These are phyloP conservation scores for Phascolomyces articulosus DNA, from an alignment of 371 early-diverging fungal genomes.

Conservation along the genomic window DNA sequence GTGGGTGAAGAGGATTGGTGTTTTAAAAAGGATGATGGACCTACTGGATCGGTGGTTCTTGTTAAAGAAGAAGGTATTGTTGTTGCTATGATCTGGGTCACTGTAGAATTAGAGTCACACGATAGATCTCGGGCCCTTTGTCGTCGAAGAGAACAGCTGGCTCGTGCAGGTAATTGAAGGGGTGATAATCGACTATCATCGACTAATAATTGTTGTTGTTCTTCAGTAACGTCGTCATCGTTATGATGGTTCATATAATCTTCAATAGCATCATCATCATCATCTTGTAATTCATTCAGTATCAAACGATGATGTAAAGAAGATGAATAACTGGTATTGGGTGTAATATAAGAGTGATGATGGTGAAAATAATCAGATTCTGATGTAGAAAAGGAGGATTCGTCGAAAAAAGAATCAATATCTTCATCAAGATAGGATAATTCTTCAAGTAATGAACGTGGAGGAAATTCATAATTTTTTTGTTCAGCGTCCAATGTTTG, in stretches of 20 bases:
- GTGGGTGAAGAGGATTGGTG: too few species aligned
- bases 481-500: slow-evolving; percentile 47
- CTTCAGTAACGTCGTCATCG: slow-evolving; percentile 6
- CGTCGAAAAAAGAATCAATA: slow-evolving; percentile 36
- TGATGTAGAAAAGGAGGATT: slow-evolving; percentile 43
- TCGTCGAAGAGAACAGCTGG: slow-evolving; percentile 7
- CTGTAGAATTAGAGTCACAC: slow-evolving; percentile 37
- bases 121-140: slow-evolving; percentile 34
- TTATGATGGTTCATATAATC: slow-evolving; percentile 10
- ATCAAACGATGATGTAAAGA: slow-evolving; percentile 10
- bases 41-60: background rate
- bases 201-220: slow-evolving; percentile 13
- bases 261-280: background rate
- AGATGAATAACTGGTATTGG: background rate
- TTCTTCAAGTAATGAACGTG: slow-evolving; percentile 29
- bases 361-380: slow-evolving; percentile 27
- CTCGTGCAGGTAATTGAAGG: slow-evolving; percentile 40
- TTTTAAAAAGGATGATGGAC: background rate
- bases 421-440: slow-evolving; percentile 27
- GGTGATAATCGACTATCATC: slow-evolving; percentile 39
- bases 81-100: slow-evolving; percentile 22
- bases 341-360: background rate
- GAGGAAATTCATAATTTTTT: slow-evolving; percentile 47
- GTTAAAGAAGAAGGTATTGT: background rate
- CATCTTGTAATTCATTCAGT: background rate